Evolutionary conservation across 2,329 filamentous ascomycete genomes (phyloP).

Genomic region (Colletotrichum neosansevieriae): DNA sequence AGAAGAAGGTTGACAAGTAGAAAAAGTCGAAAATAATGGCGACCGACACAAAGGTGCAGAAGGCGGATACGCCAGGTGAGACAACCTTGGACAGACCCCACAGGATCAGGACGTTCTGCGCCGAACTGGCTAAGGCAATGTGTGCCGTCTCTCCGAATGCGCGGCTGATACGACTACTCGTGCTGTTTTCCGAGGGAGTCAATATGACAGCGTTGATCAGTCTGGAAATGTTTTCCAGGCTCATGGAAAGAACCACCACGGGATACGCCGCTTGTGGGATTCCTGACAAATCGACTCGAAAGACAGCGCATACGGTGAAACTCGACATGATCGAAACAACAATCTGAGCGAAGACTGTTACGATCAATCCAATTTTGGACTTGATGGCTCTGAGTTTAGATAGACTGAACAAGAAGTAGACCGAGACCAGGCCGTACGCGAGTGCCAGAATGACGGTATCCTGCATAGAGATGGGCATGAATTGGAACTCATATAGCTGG

Average conservation of each 20-base stretch:
- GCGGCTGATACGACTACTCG: slow-evolving; percentile 76
- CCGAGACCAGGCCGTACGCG: slow-evolving; percentile 72
- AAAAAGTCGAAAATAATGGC: slow-evolving; percentile 83
- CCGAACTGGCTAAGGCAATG: slow-evolving; percentile 74
- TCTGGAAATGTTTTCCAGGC: slow-evolving; percentile 82
- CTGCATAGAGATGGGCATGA: slow-evolving; percentile 76
- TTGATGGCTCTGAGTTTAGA: slow-evolving; percentile 80
- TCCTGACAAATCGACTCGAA: slow-evolving; percentile 80
- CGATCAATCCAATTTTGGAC: slow-evolving; percentile 77
- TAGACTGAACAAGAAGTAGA: slow-evolving; percentile 76
- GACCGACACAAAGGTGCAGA: slow-evolving; percentile 81
- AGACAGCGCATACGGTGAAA: slow-evolving; percentile 81
- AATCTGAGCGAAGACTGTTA: slow-evolving; percentile 78
- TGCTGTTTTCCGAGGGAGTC: slow-evolving; percentile 76
- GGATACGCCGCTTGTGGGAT: slow-evolving; percentile 82
- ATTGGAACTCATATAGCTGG: slow-evolving; percentile 82
- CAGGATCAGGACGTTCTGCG: slow-evolving; percentile 77
- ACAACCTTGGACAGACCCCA: slow-evolving; percentile 75
- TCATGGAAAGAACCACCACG: slow-evolving; percentile 80
- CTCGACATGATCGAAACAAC: slow-evolving; percentile 80
- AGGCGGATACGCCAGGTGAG: slow-evolving; percentile 77
- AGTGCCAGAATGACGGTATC: slow-evolving; percentile 74
- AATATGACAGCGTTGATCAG: slow-evolving; percentile 82
- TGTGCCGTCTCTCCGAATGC: slow-evolving; percentile 81
- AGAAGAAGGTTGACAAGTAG: slow-evolving; percentile 83